Base-by-base conservation (phyloP, 495 filamentous ascomycete genomes). In the Tirmania nivea region DNA sequence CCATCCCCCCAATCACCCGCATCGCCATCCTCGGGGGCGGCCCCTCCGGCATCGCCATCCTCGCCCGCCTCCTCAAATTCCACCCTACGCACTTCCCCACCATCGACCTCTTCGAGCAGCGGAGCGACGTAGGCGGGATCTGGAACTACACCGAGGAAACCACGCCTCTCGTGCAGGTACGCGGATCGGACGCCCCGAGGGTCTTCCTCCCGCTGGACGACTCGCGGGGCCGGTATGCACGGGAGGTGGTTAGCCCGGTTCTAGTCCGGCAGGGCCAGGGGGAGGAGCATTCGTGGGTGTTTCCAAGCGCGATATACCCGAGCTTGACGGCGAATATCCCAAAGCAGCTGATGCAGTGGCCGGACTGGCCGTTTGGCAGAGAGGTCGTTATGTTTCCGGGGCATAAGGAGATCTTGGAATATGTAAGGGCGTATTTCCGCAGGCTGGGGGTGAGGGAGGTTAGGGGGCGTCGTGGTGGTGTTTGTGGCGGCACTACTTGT, bases 81-180 rank as follows among this genome's bases (percentile, higher is more conserved):
- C 39, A 8, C 39, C 39, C 39, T 19, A 14, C 39, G 4, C 39
- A 67, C 14, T 92, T 93, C 56, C 65, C 75, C 31, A 73, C 62
- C 31, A 81, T 95, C 53, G 77, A 78, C 58, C 69, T 95, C 49
- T 90, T 79, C 60, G 89, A 96, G 62, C 85, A 92, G 65, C 79
- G 84, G 56, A 68, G 67, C 50, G 72, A 75, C 11, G 73, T 78
- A 6, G 88, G 86, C 51, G 89, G 89, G 5, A 75, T 84, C 6
- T 96, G 89, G 89, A 80, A 90, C 59, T 83, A 80, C 61, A 78
- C 72, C 45, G 67, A 69, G 1, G 57, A 64, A 49, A 55, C 54
- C 9, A 55, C 56, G 16, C 49, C 52, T 31, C 25, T 31, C 25
- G 25, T 31, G 25, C 25, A 31, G 25, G 3, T 5, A 3, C 25